These are phyloP conservation scores for Tricholoma sp. DNA, from an alignment of 768 basidiomycete species.

Conservation along the genomic window DNA sequence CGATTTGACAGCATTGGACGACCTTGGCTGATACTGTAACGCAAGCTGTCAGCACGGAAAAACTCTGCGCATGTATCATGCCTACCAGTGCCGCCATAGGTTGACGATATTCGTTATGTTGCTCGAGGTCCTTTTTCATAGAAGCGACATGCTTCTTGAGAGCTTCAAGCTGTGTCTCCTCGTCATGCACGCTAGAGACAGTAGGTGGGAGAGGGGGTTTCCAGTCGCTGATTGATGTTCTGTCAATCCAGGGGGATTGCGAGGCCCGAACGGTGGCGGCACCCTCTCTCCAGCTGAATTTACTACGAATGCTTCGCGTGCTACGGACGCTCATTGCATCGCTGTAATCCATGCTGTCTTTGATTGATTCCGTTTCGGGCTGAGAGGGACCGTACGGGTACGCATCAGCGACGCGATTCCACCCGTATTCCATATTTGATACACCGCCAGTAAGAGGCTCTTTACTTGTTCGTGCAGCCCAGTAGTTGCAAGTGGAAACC, in stretches of 20 bases:
- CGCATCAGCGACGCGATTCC: slow-evolving; percentile 73
- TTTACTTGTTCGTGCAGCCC: slow-evolving; percentile 93
- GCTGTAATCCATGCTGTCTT: slow-evolving; percentile 40
- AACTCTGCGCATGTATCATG: not conserved
- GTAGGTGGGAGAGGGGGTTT: slow-evolving; percentile 84
- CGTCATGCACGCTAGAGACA: slow-evolving; percentile 81
- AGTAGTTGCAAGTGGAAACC: slow-evolving; percentile 99
- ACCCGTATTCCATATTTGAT: slow-evolving; percentile 99
- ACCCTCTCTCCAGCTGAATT: slow-evolving; percentile 67
- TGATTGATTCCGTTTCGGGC: slow-evolving; percentile 52
- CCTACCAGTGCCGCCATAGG: slow-evolving; percentile 78
- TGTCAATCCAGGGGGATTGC: slow-evolving; percentile 73
- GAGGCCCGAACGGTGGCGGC: slow-evolving; percentile 57
- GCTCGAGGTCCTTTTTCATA: slow-evolving; percentile 74
- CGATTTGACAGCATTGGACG: slow-evolving; percentile 70
- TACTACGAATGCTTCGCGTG: slow-evolving; percentile 68
- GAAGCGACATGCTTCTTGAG: slow-evolving; percentile 73
- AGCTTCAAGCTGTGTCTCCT: slow-evolving; percentile 90
- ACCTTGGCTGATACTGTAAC: slow-evolving; percentile 74
- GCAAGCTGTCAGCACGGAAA: slow-evolving; percentile 9
- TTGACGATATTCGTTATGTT: slow-evolving; percentile 77
- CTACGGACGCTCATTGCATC: slow-evolving; percentile 75
- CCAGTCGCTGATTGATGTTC: slow-evolving; percentile 87
- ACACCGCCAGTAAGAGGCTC: slow-evolving; percentile 95
- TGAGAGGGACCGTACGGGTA: slow-evolving; percentile 44